These are phyloP conservation scores for Blastocystis sp. DNA, from an alignment of 352 stramenopile species.

Conservation along the genomic window DNA sequence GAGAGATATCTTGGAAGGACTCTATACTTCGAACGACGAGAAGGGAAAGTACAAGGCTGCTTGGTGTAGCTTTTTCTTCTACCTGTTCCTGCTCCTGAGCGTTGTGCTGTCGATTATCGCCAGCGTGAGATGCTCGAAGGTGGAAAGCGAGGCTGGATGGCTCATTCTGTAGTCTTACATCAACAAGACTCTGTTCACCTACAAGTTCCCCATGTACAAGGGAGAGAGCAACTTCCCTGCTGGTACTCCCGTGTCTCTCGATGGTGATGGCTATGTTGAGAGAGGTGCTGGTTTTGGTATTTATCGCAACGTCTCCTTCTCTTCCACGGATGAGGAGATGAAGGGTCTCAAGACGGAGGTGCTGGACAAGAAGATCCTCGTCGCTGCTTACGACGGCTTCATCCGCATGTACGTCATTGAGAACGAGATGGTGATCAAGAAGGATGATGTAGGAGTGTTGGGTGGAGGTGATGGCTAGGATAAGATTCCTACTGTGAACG, in stretches of 20 bases:
- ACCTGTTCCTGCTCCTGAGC: not conserved
- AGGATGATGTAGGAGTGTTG: not conserved
- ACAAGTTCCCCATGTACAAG: constrained; percentile 28
- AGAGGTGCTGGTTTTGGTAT: constrained; percentile 63
- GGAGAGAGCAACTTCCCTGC: not conserved
- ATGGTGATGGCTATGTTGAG: constrained; percentile 24
- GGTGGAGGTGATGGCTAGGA: not conserved
- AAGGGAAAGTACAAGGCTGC: constrained; percentile 16
- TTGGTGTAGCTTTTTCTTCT: constrained; percentile 49
- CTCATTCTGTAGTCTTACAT: constrained; percentile 16
- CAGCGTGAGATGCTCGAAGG: not conserved
- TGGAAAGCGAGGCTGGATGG: not conserved
- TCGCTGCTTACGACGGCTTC: constrained; percentile 28
- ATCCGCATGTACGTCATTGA: not conserved
- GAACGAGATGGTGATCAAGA: not conserved
- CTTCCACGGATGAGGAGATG: constrained; percentile 1
- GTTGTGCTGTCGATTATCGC: not conserved
- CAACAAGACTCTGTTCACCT: constrained; percentile 59
- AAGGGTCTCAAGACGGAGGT: constrained; percentile 6
- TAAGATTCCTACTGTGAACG: not conserved
- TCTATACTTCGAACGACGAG: constrained; percentile 11
- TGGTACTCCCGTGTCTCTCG: constrained; percentile 45
- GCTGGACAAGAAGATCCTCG: not conserved
- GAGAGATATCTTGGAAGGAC: constrained; percentile 54
- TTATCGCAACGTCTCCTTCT: constrained; percentile 14